Evolutionary conservation across 768 basidiomycete species (phyloP).

Genomic region (Lactarius tabidus): DNA sequence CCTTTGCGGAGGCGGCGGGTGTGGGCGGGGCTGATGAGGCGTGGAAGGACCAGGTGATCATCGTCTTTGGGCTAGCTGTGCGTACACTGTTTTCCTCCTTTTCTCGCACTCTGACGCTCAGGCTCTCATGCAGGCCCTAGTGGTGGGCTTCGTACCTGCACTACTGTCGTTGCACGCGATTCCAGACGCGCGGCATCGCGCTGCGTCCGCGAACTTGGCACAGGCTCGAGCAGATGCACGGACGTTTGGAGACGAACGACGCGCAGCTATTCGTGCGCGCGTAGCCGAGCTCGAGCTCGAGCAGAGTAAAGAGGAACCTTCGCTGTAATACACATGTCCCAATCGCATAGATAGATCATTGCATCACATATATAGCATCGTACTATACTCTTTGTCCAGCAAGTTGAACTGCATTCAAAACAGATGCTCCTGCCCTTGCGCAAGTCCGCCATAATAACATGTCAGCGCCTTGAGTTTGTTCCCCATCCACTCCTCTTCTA

Average conservation of each 20-base stretch:
- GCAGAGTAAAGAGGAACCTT: conserved; percentile 19
- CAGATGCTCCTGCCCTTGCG: conserved; percentile 57
- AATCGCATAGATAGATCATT: neutral
- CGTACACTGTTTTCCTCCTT: conserved; percentile 24
- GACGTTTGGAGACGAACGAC: conserved; percentile 50
- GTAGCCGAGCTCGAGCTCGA: conserved; percentile 38
- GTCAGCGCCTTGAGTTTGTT: conserved; percentile 90
- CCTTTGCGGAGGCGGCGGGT: conserved; percentile 18
- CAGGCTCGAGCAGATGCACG: conserved; percentile 55
- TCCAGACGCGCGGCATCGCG: conserved; percentile 44
- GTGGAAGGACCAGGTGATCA: conserved; percentile 49
- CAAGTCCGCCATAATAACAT: conserved; percentile 89
- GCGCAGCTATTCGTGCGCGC: conserved; percentile 47
- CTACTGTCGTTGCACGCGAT: conserved; percentile 36
- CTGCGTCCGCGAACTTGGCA: conserved; percentile 54
- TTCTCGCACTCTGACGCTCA: neutral
- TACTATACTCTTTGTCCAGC: neutral
- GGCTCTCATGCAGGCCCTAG: conserved; percentile 36
- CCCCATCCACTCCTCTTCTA: conserved; percentile 98
- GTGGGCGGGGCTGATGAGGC: conserved; percentile 38
- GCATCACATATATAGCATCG: neutral
- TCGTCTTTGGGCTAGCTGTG: conserved; percentile 48
- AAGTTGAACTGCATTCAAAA: conserved; percentile 38
- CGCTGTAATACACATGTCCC: neutral
- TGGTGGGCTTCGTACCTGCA: conserved; percentile 43